Base-by-base conservation (phyloP, 257 asterid species). In the Capsicum rhomboideum region DNA sequence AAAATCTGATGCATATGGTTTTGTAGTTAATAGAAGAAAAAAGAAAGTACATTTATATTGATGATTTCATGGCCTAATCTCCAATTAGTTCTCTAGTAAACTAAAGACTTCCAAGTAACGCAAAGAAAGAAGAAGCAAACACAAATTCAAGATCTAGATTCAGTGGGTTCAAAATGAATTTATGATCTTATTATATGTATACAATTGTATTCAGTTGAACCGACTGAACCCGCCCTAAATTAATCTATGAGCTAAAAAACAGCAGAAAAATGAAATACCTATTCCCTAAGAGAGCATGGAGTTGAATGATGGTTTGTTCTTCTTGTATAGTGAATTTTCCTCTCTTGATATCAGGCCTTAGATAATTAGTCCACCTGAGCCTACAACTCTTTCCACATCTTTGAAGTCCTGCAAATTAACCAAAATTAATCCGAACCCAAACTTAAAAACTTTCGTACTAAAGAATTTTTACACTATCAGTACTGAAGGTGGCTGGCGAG, bases 341-440 rank as follows among this genome's bases (percentile, higher is more conserved):
- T 85, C 98, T 93, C 91, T 95, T 95, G 79, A 95, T 95, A 87
- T 93, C 98, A 7, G 98, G 97, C 83, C 98, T 92, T 88, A 94
- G 82, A 79, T 94, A 94, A 86, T 94, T 94, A 11, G 97, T 92
- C 98, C 98, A 95, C 87, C 98, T 90, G 83, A 95, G 75, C 83
- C 97, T 91, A 88, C 98, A 95, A 86, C 98, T 95, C 88, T 95
- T 95, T 12, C 98, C 98, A 80, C 98, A 95, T 83, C 98, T 91
- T 86, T 92, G 97, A 77, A 95, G 92, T 81, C 96, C 98, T 95
- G 49, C 14, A 50, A 68, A 59, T 78, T 78, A 78, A 8, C 49
- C 3, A 2, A 52, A 50, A 10, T 37, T 6, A 79, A 29, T 26
- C 66, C 18, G 20, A 21, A 31, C 17, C 26, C 64, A 20, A 59